Evolutionary conservation across 495 filamentous ascomycete species (phyloP), one percentile per base, ranked within the genome.

Genomic region (Staphylotrichum tortipilum): DNA sequence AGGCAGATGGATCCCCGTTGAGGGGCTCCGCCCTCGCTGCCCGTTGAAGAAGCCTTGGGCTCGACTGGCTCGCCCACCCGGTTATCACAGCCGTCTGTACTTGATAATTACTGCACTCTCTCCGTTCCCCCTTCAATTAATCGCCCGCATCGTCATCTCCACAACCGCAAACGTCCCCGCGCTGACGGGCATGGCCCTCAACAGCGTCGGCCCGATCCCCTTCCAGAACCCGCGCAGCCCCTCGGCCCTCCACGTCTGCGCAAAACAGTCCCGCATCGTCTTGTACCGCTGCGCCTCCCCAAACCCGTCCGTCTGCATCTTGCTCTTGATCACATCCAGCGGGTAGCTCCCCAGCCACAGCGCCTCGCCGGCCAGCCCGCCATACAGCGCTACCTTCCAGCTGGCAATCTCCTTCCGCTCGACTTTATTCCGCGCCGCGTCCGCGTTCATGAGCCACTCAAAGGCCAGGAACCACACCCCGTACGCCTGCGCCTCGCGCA

Each of bases 291-390:
- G 79, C 47, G 77, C 66, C 23, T 46, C 36, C 1, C 76, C 76
- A 61, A 96, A 89, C 18, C 87, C 90, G 73, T 98, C 92, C 53
- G 81, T 94, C 78, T 98, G 92, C 91, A 97, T 94, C 80, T 94
- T 96, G 68, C 88, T 94, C 85, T 98, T 98, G 64, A 98, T 71
- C 23, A 97, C 92, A 68, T 98, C 92, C 49, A 98, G 83, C 19
- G 92, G 92, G 66, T 98, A 98, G 60, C 86, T 92, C 33, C 75
- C 76, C 54, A 98, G 64, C 92, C 92, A 98, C 35, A 98, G 75
- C 19, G 81, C 86, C 76, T 98, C 92, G 52, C 92, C 92, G 1
- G 92, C 92, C 46, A 97, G 64, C 35, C 92, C 92, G 55, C 92
- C 92, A 63, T 96, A 97, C 8, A 86, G 72, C 15, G 92, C 94